These are phyloP conservation scores for Boletus rubroflammeus DNA, from an alignment of 768 basidiomycete species.

Conservation along the genomic window DNA sequence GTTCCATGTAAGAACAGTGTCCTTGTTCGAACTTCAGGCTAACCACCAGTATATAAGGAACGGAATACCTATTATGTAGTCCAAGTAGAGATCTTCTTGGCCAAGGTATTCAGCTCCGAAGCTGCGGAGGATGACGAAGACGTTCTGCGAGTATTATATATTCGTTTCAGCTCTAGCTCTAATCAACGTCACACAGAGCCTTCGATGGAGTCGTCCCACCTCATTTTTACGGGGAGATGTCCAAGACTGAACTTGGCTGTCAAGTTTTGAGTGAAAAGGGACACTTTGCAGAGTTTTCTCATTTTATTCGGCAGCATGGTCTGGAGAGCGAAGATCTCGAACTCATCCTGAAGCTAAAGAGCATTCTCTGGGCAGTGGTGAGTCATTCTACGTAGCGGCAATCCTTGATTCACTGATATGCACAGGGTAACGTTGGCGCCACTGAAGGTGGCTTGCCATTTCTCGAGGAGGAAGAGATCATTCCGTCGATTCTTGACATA, in stretches of 20 bases:
- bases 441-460: conserved; percentile 90
- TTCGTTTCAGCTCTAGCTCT: neutral
- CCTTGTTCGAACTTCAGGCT: neutral
- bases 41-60: conserved; percentile 52
- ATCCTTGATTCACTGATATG: neutral
- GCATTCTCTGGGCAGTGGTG: conserved; percentile 95
- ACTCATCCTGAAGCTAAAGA: conserved; percentile 86
- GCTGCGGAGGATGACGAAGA: conserved; percentile 66
- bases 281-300: conserved; percentile 87
- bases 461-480: conserved; percentile 92
- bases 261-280: conserved; percentile 87
- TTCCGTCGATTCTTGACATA: conserved; percentile 86
- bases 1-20: conserved; percentile 69
- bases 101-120: conserved; percentile 64
- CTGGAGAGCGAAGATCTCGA: conserved; percentile 81
- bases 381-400: conserved; percentile 29
- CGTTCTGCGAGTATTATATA: conserved; percentile 39
- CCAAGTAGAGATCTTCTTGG: conserved; percentile 88
- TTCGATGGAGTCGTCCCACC: conserved; percentile 88
- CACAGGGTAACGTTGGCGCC: conserved; percentile 89
- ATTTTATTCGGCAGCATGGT: conserved; percentile 84
- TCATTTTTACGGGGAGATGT: conserved; percentile 98
- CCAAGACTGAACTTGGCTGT: conserved; percentile 94
- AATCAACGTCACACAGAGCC: conserved; percentile 37
- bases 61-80: conserved; percentile 92